These are phyloP conservation scores for Yamadazyma sp. DNA, from an alignment of 805 yeast genomes.

Conservation along the genomic window DNA sequence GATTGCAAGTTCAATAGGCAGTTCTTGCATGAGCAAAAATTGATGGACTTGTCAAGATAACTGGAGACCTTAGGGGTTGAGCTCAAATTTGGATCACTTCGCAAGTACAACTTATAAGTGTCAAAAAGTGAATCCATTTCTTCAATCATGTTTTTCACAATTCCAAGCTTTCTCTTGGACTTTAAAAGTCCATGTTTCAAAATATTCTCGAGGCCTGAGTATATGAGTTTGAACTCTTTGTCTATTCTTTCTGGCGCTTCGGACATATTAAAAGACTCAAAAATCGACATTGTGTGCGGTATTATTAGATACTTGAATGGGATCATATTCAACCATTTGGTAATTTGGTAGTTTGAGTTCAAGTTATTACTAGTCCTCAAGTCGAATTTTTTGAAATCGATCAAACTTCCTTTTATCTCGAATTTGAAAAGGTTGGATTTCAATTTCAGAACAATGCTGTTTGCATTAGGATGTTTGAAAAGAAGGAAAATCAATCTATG, in stretches of 20 bases:
- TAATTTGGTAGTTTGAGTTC: slow-evolving; percentile 27
- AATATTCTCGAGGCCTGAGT: slow-evolving; percentile 7
- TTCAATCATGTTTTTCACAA: slow-evolving; percentile 1
- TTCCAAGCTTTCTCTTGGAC: neutral
- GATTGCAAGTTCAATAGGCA: slow-evolving; percentile 37
- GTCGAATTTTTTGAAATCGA: slow-evolving; percentile 39
- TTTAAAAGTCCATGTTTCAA: slow-evolving; percentile 1
- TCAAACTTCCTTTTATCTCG: slow-evolving; percentile 26
- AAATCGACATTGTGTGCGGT: slow-evolving; percentile 7
- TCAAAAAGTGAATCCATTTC: slow-evolving; percentile 5
- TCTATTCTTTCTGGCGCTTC: neutral
- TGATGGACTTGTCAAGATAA: slow-evolving; percentile 2
- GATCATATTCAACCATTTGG: slow-evolving; percentile 38
- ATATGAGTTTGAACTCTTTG: slow-evolving; percentile 5
- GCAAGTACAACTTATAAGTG: neutral
- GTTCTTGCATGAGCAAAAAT: slow-evolving; percentile 11
- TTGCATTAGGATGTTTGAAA: slow-evolving; percentile 4
- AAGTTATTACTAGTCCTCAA: slow-evolving; percentile 25
- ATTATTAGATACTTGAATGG: slow-evolving; percentile 20
- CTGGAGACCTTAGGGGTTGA: slow-evolving; percentile 5
- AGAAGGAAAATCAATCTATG: slow-evolving; percentile 5
- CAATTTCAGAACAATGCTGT: slow-evolving; percentile 7
- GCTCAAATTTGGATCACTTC: neutral
- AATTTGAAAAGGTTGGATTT: slow-evolving; percentile 14
- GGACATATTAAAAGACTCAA: slow-evolving; percentile 1